Percentiles rank a stretch among this genome's conserved stretches.
Evolutionary conservation across 2,329 filamentous ascomycete genomes (phyloP).

Genomic region (Cercospora sesami): DNA sequence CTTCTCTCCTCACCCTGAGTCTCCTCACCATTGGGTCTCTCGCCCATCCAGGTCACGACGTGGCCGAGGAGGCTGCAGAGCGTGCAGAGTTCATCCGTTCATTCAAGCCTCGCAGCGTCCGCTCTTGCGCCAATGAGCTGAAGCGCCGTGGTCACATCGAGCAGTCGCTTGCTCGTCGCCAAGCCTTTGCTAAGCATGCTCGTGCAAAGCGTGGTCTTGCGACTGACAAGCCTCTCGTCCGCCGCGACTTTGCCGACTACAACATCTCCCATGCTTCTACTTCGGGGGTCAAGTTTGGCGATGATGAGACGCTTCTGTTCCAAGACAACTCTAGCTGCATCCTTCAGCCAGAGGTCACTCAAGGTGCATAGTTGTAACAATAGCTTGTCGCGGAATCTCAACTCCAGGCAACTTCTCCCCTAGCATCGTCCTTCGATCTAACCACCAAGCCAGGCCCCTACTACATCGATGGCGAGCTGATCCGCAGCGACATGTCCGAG

Average conservation of each 20-base stretch:
- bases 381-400: neutral
- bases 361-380: constrained; percentile 12
- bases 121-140: constrained; percentile 28
- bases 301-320: constrained; percentile 27
- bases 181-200: constrained; percentile 26
- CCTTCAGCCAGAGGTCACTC: constrained; percentile 35
- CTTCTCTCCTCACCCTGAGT: constrained; percentile 22
- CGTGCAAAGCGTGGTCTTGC: constrained; percentile 27
- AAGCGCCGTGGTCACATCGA: constrained; percentile 26
- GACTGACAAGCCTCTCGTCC: constrained; percentile 22
- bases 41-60: constrained; percentile 31
- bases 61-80: constrained; percentile 29
- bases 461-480: constrained; percentile 33
- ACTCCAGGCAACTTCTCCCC: neutral
- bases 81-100: constrained; percentile 25
- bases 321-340: constrained; percentile 33
- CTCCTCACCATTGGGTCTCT: constrained; percentile 21
- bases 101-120: constrained; percentile 27
- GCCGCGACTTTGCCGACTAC: constrained; percentile 30
- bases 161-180: constrained; percentile 28
- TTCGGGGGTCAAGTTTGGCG: constrained; percentile 26
- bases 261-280: constrained; percentile 30
- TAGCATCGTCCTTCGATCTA: neutral
- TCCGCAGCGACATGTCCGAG: constrained; percentile 47
- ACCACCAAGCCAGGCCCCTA: constrained; percentile 20